These are phyloP conservation scores for Penicillium decumbens DNA, from an alignment of 2,329 filamentous ascomycete species.

Conservation along the genomic window DNA sequence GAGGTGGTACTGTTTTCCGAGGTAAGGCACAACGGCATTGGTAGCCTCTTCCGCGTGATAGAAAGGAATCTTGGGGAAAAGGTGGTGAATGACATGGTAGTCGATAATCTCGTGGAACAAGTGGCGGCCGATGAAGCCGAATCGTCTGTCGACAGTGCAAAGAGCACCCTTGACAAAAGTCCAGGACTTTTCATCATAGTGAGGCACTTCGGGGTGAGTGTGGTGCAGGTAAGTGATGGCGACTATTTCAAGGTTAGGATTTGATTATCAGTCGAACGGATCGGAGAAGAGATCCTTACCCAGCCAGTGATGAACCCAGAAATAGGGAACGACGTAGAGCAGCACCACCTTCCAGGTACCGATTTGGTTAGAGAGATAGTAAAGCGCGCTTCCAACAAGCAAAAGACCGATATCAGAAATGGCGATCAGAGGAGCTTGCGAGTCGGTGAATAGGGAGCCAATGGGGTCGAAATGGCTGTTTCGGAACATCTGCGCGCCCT, in stretches of 20 bases:
- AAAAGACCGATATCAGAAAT: constrained; percentile 58
- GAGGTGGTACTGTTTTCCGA: constrained; percentile 37
- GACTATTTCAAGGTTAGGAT: constrained; percentile 41
- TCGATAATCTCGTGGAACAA: constrained; percentile 64
- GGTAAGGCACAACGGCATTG: constrained; percentile 50
- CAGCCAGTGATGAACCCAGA: constrained; percentile 68
- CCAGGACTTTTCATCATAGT: constrained; percentile 57
- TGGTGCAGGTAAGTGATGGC: constrained; percentile 73
- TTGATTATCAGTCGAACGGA: background rate
- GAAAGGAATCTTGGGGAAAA: constrained; percentile 58
- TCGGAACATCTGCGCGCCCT: constrained; percentile 16
- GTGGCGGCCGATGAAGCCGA: constrained; percentile 59
- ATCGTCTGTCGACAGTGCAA: constrained; percentile 60
- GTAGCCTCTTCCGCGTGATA: constrained; percentile 58
- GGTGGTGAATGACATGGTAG: constrained; percentile 59
- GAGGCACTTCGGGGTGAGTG: constrained; percentile 54
- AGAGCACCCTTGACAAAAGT: constrained; percentile 58
- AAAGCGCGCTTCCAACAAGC: constrained; percentile 49
- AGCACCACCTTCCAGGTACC: constrained; percentile 55
- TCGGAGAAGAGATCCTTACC: constrained; percentile 44
- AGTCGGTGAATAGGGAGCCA: constrained; percentile 56
- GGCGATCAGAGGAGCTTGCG: constrained; percentile 53
- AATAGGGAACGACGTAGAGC: constrained; percentile 60
- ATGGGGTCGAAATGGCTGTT: constrained; percentile 57
- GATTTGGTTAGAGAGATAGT: constrained; percentile 50